phyloP scores from a whole-genome alignment of 1,139 yeast species.

The Blastobotrys illinoisensis region DNA sequence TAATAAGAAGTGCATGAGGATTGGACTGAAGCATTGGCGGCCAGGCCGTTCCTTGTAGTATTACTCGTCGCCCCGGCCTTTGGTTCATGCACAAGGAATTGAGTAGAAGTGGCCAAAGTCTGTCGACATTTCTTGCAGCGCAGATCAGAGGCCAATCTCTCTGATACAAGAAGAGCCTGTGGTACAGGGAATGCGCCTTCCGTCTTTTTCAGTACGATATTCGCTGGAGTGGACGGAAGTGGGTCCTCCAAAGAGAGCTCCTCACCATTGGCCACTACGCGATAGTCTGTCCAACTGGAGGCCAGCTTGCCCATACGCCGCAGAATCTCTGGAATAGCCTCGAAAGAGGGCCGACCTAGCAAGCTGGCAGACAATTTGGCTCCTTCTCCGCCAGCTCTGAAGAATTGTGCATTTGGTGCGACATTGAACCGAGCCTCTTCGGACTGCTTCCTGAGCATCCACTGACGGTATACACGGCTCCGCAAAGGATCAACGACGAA shows the following conservation, averaged over 20 bases:
- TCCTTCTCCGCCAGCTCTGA: neutral
- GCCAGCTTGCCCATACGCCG: slow-evolving; percentile 3
- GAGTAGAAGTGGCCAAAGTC: slow-evolving; percentile 24
- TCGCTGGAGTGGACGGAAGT: neutral
- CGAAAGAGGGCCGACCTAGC: neutral
- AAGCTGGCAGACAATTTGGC: neutral
- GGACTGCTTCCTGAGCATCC: slow-evolving; percentile 41
- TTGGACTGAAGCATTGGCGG: slow-evolving; percentile 45
- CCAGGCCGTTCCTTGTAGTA: slow-evolving; percentile 28
- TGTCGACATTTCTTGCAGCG: slow-evolving; percentile 34
- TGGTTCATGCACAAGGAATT: slow-evolving; percentile 24
- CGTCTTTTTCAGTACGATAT: neutral
- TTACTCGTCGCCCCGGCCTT: slow-evolving; percentile 7
- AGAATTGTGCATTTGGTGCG: slow-evolving; percentile 3
- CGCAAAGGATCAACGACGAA: slow-evolving; percentile 36
- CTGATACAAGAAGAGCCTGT: neutral
- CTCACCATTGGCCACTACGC: slow-evolving; percentile 10
- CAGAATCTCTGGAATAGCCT: slow-evolving; percentile 6
- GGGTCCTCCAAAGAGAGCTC: slow-evolving; percentile 4
- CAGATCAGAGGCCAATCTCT: slow-evolving; percentile 19
- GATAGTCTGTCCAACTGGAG: slow-evolving; percentile 8
- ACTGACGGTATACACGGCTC: slow-evolving; percentile 45
- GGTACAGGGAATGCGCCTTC: neutral
- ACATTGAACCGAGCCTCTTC: slow-evolving; percentile 17
- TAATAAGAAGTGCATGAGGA: slow-evolving; percentile 84